Evolutionary conservation across 352 stramenopile genomes (phyloP).

Genomic region (Globisporangium megalacanthum): DNA sequence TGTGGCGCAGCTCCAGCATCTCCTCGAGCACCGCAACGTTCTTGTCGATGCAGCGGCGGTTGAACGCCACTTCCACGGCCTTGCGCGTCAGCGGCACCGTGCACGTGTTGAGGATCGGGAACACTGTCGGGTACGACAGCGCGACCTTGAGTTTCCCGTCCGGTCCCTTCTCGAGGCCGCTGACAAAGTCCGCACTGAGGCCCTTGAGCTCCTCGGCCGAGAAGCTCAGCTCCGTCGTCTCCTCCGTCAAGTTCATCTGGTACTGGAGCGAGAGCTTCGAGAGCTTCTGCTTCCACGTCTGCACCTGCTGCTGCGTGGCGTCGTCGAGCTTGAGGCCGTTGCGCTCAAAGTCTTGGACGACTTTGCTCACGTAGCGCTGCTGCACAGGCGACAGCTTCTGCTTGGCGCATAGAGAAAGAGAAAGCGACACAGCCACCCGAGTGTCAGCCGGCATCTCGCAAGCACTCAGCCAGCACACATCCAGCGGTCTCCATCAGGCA

Average conservation of each 20-base stretch:
- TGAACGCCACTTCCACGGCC: conserved; percentile 72
- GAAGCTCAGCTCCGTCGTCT: conserved; percentile 84
- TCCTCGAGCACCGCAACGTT: conserved; percentile 82
- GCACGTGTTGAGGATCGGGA: conserved; percentile 86
- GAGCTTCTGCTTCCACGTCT: conserved; percentile 83
- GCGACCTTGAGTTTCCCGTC: conserved; percentile 79
- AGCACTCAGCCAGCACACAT: background rate
- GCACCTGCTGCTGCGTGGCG: conserved; percentile 63
- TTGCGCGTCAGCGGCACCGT: conserved; percentile 80
- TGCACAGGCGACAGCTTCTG: conserved; percentile 50
- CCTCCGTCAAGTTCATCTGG: conserved; percentile 80
- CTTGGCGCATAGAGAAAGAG: background rate
- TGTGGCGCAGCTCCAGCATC: conserved; percentile 75
- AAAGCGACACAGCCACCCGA: background rate
- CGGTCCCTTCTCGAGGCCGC: conserved; percentile 53
- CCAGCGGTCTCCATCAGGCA: conserved; percentile 3
- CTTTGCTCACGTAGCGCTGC: conserved; percentile 72
- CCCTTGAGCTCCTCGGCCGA: conserved; percentile 67
- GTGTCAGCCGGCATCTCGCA: background rate
- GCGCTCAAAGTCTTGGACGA: conserved; percentile 82
- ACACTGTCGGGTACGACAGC: conserved; percentile 88
- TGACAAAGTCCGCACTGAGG: conserved; percentile 74
- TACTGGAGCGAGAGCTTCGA: conserved; percentile 80
- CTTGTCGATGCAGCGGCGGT: conserved; percentile 76
- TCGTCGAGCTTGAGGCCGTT: conserved; percentile 74